Conservation (phyloP, 2,329 filamentous ascomycete genomes). For the Penicillium digitatum region DNA sequence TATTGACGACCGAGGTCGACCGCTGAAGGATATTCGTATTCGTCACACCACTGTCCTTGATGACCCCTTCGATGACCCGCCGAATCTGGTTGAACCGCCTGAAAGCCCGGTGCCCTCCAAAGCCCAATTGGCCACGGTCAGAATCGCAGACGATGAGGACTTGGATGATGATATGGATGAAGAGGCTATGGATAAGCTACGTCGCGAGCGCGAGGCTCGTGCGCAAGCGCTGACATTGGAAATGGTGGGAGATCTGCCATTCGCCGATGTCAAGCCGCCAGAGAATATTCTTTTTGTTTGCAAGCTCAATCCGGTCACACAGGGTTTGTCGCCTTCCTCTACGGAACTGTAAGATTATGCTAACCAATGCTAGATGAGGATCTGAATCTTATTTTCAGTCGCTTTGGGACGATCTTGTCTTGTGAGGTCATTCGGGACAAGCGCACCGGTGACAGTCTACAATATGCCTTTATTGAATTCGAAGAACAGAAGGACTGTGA, state of each 20-base stretch:
- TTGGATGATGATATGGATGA: slow-evolving; percentile 75
- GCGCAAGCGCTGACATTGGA: slow-evolving; percentile 93
- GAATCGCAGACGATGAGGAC: slow-evolving; percentile 85
- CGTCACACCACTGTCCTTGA: slow-evolving; percentile 89
- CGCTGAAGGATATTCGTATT: slow-evolving; percentile 90
- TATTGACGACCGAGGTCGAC: slow-evolving; percentile 77
- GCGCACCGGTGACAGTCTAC: slow-evolving; percentile 87
- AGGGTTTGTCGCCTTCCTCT: slow-evolving; percentile 45
- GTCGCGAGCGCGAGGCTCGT: slow-evolving; percentile 83
- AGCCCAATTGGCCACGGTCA: slow-evolving; percentile 82
- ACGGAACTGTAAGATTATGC: not conserved
- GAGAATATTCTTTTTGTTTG: slow-evolving; percentile 98
- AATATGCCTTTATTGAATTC: slow-evolving; percentile 98
- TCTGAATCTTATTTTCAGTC: slow-evolving; percentile 90
- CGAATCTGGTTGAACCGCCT: slow-evolving; percentile 70
- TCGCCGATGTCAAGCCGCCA: slow-evolving; percentile 93
- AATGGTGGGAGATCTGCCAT: slow-evolving; percentile 96
- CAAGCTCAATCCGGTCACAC: slow-evolving; percentile 95
- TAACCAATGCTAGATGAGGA: slow-evolving; percentile 64
- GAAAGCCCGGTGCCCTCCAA: slow-evolving; percentile 76
- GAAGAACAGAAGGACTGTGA: slow-evolving; percentile 90
- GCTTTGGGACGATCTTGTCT: slow-evolving; percentile 89
- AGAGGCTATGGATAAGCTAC: slow-evolving; percentile 71
- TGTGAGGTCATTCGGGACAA: slow-evolving; percentile 95
- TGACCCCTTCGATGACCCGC: slow-evolving; percentile 82